Evolutionary conservation across 1,284 basidiomycete species (phyloP), one percentile per base, ranked within the genome.

Genomic region (Ceratobasidium sp.): DNA sequence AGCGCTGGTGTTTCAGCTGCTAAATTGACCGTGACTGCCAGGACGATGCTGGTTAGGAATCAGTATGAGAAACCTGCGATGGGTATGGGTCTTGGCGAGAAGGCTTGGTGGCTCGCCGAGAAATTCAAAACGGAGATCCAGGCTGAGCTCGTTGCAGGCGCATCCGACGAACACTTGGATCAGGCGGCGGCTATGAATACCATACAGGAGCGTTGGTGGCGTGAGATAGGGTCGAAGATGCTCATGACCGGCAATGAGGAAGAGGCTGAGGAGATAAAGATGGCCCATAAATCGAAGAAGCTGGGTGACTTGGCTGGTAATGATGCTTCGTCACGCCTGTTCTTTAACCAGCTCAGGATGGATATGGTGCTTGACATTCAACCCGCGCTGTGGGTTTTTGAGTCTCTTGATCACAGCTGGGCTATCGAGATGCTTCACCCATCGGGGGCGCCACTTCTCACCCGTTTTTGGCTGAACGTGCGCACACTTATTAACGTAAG

Each of bases 21-120:
- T 14, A 29, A 29, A 22, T 31, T 56, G 24, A 29, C 53, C 7
- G 8, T 5, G 1, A 31, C 24, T 4, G 53, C 53, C 3, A 14
- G 19, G 24, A 56, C 14, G 5, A 22, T 22, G 53, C 22, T 56
- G 24, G 24, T 29, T 22, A 14, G 53, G 22, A 56, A 56, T 24
- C 22, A 56, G 16, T 22, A 56, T 13, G 53, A 22, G 29, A 56
- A 56, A 22, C 53, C 53, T 13, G 53, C 53, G 24, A 56, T 24
- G 53, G 53, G 53, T 14, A 56, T 56, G 53, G 53, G 53, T 3
- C 16, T n/a, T 3, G 53, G 53, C n/a, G 53, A 56, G 29, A 22
- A 56, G 24, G 53, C 24, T 14, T 56, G 53, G 53, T 56, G 53
- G 53, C 14, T 56, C 24, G 53, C 24, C 13, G 5, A 56, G 29